These are phyloP conservation scores for Diaporthe humulicola DNA, from an alignment of 2,329 filamentous ascomycete genomes.

Conservation along the genomic window DNA sequence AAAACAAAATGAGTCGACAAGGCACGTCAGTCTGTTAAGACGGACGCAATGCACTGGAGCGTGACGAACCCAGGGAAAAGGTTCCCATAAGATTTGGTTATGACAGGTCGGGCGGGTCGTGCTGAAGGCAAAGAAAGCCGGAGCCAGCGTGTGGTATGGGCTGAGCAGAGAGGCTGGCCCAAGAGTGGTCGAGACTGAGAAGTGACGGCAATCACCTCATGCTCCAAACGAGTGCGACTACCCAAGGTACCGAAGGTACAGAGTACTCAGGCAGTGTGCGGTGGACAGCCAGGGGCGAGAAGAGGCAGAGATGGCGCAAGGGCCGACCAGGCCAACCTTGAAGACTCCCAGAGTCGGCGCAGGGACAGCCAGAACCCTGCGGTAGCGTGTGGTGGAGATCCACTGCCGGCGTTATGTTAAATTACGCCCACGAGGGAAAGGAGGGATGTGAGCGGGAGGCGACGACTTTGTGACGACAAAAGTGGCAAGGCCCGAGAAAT, in stretches of 20 bases:
- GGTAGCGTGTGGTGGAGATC: slow-evolving; percentile 21
- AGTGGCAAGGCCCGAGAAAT: slow-evolving; percentile 30
- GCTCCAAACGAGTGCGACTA: not conserved
- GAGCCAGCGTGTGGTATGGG: slow-evolving; percentile 13
- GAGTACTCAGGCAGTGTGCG: not conserved
- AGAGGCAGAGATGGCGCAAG: not conserved
- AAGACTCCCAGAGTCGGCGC: not conserved
- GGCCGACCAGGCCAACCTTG: slow-evolving; percentile 17
- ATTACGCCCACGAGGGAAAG: slow-evolving; percentile 32
- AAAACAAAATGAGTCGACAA: slow-evolving; percentile 3
- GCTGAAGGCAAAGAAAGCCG: slow-evolving; percentile 8
- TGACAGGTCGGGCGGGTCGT: slow-evolving; percentile 24
- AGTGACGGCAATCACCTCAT: slow-evolving; percentile 1
- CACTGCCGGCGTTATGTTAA: slow-evolving; percentile 35
- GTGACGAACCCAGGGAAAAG: not conserved
- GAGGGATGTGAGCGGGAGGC: slow-evolving; percentile 5
- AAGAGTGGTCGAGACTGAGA: slow-evolving; percentile 20
- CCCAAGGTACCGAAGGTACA: not conserved
- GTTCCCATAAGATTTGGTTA: slow-evolving; percentile 22
- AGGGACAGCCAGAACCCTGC: slow-evolving; percentile 20
- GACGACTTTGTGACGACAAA: slow-evolving; percentile 30
- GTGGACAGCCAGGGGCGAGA: not conserved
- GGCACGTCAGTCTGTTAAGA: not conserved
- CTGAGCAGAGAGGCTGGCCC: not conserved
- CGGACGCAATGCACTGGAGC: not conserved